Evolutionary conservation across 495 filamentous ascomycete genomes (phyloP).

Genomic region (Chaetomidium leptoderma): DNA sequence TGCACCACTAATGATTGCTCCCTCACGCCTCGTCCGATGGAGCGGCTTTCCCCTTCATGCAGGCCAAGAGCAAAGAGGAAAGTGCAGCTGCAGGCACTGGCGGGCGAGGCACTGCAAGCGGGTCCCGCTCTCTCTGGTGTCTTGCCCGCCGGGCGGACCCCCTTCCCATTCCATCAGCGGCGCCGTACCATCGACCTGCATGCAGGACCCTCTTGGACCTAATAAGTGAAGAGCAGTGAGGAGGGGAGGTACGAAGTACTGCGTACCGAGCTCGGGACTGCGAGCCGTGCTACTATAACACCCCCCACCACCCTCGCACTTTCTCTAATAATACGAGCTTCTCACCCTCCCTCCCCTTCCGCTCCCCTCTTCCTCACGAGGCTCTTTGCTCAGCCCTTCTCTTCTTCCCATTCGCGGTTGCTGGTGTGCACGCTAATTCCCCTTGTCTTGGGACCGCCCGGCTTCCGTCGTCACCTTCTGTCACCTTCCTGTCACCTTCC

Average conservation of each 20-base stretch:
- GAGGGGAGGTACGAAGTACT: not conserved
- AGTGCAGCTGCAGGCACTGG: conserved; percentile 14
- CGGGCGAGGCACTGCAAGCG: conserved; percentile 13
- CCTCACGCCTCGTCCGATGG: conserved; percentile 1
- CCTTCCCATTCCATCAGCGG: not conserved
- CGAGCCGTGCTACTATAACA: conserved; percentile 37
- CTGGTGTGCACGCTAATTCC: conserved; percentile 57
- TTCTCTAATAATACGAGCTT: conserved; percentile 35
- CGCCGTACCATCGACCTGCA: conserved; percentile 9
- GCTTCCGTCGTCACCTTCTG: conserved; percentile 47
- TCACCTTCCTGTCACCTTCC: conserved; percentile 39
- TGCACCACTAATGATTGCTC: not conserved
- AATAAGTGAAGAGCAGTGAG: not conserved
- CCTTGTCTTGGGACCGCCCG: conserved; percentile 54
- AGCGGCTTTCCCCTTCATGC: conserved; percentile 3
- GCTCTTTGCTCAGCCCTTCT: conserved; percentile 44
- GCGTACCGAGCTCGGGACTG: conserved; percentile 19
- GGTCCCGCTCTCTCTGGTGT: not conserved
- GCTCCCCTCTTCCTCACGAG: conserved; percentile 45
- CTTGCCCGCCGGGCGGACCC: not conserved
- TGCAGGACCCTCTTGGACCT: conserved; percentile 3
- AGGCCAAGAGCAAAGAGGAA: conserved; percentile 4
- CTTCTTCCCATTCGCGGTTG: conserved; percentile 48
- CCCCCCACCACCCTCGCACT: conserved; percentile 34
- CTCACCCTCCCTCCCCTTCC: conserved; percentile 40